phyloP scores from a whole-genome alignment of 2,329 filamentous ascomycete genomes.

The Talaromyces albobiverticillius region DNA sequence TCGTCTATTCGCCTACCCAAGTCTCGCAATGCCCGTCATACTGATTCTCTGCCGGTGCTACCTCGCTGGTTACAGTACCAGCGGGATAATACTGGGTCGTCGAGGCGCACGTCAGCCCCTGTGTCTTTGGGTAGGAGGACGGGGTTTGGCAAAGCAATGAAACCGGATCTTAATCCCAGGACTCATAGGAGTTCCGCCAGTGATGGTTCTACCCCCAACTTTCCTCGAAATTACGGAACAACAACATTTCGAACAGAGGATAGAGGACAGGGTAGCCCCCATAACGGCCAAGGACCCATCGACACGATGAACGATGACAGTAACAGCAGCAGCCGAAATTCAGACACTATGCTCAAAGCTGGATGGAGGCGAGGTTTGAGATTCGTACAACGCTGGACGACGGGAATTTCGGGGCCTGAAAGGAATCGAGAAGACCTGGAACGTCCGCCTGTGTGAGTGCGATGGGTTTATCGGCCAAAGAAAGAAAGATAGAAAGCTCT shows the following conservation, averaged over 20 bases:
- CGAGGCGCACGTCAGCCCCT: slow-evolving; percentile 27
- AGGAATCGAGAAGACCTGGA: not conserved
- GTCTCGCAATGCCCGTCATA: not conserved
- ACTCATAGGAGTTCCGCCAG: not conserved
- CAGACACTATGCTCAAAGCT: not conserved
- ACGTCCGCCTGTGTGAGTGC: not conserved
- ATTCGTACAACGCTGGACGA: slow-evolving; percentile 6
- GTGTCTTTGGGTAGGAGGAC: slow-evolving; percentile 19
- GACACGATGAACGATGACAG: not conserved
- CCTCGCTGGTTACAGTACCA: slow-evolving; percentile 16
- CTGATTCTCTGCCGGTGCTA: not conserved
- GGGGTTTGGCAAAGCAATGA: not conserved
- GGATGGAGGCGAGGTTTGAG: slow-evolving; percentile 5
- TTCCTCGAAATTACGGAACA: slow-evolving; percentile 16
- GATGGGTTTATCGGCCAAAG: not conserved
- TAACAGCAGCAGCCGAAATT: not conserved
- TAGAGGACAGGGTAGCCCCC: not conserved
- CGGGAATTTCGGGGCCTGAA: slow-evolving; percentile 1
- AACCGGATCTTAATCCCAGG: not conserved
- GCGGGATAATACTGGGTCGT: slow-evolving; percentile 13
- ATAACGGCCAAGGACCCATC: not conserved
- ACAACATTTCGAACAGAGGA: not conserved
- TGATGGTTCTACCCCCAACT: not conserved
- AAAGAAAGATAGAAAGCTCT: not conserved
- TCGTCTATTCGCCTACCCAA: slow-evolving; percentile 1